Evolutionary conservation across 225 moss, liverwort and hornwort species (phyloP).

Genomic region (Marchantia paleacea): DNA sequence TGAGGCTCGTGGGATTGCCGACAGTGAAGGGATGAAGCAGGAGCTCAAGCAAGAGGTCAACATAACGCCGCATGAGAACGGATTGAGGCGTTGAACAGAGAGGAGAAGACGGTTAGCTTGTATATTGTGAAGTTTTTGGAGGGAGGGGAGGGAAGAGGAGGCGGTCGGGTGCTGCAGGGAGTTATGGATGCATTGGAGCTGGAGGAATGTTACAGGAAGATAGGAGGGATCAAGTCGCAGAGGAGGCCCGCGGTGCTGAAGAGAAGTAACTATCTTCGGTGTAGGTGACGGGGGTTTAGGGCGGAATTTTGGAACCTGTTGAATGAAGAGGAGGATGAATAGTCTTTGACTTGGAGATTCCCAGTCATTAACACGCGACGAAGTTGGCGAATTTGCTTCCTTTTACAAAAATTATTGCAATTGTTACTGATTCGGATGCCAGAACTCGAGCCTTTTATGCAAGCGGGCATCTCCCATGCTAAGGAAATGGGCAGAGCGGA

Average conservation of each 20-base stretch:
- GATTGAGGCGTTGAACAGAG: neutral
- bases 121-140: neutral
- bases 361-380: neutral
- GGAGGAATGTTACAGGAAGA: neutral
- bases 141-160: neutral
- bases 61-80: neutral
- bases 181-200: conserved; percentile 10
- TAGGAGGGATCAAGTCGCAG: neutral
- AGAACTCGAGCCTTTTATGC: conserved; percentile 43
- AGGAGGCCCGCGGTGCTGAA: neutral
- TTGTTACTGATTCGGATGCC: conserved; percentile 28
- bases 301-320: conserved; percentile 4
- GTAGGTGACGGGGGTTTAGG: neutral
- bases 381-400: neutral
- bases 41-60: neutral
- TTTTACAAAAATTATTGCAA: neutral
- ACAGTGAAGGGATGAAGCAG: neutral
- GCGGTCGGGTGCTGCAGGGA: neutral
- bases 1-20: neutral
- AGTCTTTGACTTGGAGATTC: neutral
- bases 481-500: conserved; percentile 35
- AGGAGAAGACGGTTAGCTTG: conserved; percentile 9
- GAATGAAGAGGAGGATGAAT: too few relatives aligned
- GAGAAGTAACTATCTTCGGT: neutral
- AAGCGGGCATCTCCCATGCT: conserved; percentile 35